These are phyloP conservation scores for Oxytropis ochrocephala DNA, from an alignment of 306 rosid species.

Conservation along the genomic window DNA sequence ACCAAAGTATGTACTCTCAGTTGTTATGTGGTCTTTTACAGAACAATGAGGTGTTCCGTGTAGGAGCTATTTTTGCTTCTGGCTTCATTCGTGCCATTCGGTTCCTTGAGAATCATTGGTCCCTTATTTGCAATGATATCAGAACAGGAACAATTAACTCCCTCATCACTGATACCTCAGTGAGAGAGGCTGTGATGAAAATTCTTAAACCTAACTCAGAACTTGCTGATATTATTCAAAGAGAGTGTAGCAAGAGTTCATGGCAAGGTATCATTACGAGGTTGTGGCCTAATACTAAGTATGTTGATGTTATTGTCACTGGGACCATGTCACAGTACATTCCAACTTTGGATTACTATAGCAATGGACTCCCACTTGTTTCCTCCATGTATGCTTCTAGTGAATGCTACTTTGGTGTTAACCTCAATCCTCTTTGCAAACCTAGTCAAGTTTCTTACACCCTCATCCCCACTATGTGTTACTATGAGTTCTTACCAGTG, in stretches of 20 bases:
- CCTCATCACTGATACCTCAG: slow-evolving; percentile 33
- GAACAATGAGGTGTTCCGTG: slow-evolving; percentile 51
- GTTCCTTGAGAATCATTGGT: slow-evolving; percentile 70
- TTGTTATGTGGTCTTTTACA: slow-evolving; percentile 70
- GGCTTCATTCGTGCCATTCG: slow-evolving; percentile 74
- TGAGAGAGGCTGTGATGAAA: slow-evolving; percentile 45
- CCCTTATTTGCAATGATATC: slow-evolving; percentile 51
- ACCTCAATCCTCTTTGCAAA: slow-evolving; percentile 70
- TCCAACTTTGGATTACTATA: slow-evolving; percentile 69
- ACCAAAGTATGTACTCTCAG: slow-evolving; percentile 90
- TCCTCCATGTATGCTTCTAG: slow-evolving; percentile 87
- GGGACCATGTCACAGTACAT: slow-evolving; percentile 97
- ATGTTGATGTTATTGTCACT: slow-evolving; percentile 90
- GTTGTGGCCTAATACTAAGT: slow-evolving; percentile 85
- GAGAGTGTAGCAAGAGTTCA: slow-evolving; percentile 34
- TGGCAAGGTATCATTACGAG: slow-evolving; percentile 81
- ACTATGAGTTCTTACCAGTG: slow-evolving; percentile 71
- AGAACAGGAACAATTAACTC: slow-evolving; percentile 48
- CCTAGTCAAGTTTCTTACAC: slow-evolving; percentile 74
- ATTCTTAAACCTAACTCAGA: slow-evolving; percentile 44
- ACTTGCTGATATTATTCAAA: slow-evolving; percentile 49
- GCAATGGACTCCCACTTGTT: slow-evolving; percentile 81
- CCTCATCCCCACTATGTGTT: slow-evolving; percentile 81
- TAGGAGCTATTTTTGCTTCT: slow-evolving; percentile 88
- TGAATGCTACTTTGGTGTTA: slow-evolving; percentile 85